Conservation (phyloP, 768 basidiomycete species). For the Lactifluus rugatus region DNA sequence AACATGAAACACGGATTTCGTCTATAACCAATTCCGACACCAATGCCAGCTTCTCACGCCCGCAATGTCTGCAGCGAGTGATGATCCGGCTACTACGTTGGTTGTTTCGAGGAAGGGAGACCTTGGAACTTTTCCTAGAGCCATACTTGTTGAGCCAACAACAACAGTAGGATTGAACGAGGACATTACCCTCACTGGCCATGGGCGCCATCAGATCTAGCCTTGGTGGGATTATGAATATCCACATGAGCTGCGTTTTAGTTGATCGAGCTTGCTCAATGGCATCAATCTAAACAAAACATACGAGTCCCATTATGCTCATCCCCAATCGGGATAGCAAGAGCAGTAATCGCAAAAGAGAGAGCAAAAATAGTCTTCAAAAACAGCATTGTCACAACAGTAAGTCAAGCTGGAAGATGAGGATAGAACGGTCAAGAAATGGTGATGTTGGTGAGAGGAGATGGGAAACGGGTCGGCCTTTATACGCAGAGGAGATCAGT, state of each 20-base stretch:
- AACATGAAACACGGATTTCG: no score
- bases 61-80: no score
- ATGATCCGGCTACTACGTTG: no score
- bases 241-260: background rate
- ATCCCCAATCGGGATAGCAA: background rate
- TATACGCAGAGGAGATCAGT: no score
- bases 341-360: background rate
- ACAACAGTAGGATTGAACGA: background rate
- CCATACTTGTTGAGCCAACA: background rate
- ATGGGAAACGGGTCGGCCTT: slow-evolving; percentile 16
- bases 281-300: background rate
- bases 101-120: no score
- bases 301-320: no score
- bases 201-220: no score
- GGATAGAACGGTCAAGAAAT: background rate
- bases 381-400: background rate
- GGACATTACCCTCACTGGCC: background rate
- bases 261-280: background rate
- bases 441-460: background rate
- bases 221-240: no score
- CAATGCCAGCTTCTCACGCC: no score
- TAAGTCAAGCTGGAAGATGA: background rate
- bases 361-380: background rate
- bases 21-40: no score
- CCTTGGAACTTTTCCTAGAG: no score